Conservation (phyloP, 2,329 filamentous ascomycete genomes). For the Aspergillus chevalieri region DNA sequence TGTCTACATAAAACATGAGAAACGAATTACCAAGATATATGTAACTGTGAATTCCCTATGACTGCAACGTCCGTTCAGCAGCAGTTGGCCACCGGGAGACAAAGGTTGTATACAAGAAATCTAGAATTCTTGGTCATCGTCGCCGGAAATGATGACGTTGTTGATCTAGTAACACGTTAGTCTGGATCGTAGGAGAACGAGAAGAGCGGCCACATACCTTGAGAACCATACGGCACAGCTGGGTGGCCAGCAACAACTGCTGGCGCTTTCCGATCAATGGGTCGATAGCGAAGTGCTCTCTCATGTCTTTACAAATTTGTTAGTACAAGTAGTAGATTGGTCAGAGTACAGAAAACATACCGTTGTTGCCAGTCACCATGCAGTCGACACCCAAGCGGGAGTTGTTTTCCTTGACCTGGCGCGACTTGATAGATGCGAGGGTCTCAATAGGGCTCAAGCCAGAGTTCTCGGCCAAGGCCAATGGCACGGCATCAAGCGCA, state of each 20-base stretch:
- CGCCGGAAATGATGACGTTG: constrained; percentile 88
- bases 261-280: constrained; percentile 97
- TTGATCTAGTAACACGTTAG: constrained; percentile 52
- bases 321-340: background rate
- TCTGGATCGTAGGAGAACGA: constrained; percentile 6
- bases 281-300: constrained; percentile 95
- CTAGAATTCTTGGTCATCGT: constrained; percentile 82
- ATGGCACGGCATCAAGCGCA: constrained; percentile 84
- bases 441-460: constrained; percentile 94
- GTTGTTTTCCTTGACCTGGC: constrained; percentile 84
- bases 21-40: background rate
- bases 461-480: constrained; percentile 96
- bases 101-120: constrained; percentile 19
- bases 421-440: constrained; percentile 87
- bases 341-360: constrained; percentile 36
- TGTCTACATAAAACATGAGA: background rate
- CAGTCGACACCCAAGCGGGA: constrained; percentile 87
- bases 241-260: constrained; percentile 91
- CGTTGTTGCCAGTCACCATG: constrained; percentile 89
- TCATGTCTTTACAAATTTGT: constrained; percentile 63
- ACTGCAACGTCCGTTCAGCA: background rate
- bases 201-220: constrained; percentile 53
- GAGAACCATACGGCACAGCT: constrained; percentile 95
- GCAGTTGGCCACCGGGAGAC: background rate
- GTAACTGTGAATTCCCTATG: background rate